These are phyloP conservation scores for Podaxis pistillaris DNA, from an alignment of 768 basidiomycete genomes.

Conservation along the genomic window DNA sequence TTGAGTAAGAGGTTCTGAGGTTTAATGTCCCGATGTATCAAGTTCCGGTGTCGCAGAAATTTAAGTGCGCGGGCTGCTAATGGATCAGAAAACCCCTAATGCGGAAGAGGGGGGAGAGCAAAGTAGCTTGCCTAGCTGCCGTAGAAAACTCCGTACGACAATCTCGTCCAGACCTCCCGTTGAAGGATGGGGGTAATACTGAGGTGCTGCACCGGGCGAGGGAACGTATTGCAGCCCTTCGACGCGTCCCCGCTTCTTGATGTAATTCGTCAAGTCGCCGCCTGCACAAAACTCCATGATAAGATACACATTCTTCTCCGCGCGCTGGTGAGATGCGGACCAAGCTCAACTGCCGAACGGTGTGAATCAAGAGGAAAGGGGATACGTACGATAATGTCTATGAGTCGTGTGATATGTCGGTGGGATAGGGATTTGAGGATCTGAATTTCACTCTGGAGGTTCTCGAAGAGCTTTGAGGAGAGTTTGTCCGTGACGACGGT, in stretches of 20 bases:
- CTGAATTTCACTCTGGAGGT: slow-evolving; percentile 96
- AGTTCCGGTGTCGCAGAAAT: slow-evolving; percentile 82
- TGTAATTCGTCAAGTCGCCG: slow-evolving; percentile 94
- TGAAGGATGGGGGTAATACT: slow-evolving; percentile 89
- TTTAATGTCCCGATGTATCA: slow-evolving; percentile 97
- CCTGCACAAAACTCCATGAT: slow-evolving; percentile 98
- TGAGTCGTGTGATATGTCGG: slow-evolving; percentile 87
- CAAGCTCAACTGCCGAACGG: slow-evolving; percentile 13
- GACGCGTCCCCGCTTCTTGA: slow-evolving; percentile 95
- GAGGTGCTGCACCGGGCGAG: slow-evolving; percentile 60
- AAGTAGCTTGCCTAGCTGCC: slow-evolving; percentile 71
- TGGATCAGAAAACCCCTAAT: not conserved
- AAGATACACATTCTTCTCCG: slow-evolving; percentile 82
- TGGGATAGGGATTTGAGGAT: slow-evolving; percentile 94
- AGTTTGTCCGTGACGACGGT: slow-evolving; percentile 87
- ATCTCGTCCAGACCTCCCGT: slow-evolving; percentile 89
- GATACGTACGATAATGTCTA: slow-evolving; percentile 81
- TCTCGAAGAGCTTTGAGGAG: slow-evolving; percentile 91
- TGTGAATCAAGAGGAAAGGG: slow-evolving; percentile 17
- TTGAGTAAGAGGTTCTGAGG: slow-evolving; percentile 95
- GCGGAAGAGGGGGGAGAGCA: not conserved
- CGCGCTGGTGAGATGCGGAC: slow-evolving; percentile 45
- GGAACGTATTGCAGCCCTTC: slow-evolving; percentile 85
- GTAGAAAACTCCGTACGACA: slow-evolving; percentile 87
- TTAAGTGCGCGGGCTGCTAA: slow-evolving; percentile 85